Percentiles rank a stretch among this genome's conserved stretches.
These are phyloP conservation scores for Leccinum obscurum DNA, from an alignment of 768 basidiomycete species.

Conservation along the genomic window DNA sequence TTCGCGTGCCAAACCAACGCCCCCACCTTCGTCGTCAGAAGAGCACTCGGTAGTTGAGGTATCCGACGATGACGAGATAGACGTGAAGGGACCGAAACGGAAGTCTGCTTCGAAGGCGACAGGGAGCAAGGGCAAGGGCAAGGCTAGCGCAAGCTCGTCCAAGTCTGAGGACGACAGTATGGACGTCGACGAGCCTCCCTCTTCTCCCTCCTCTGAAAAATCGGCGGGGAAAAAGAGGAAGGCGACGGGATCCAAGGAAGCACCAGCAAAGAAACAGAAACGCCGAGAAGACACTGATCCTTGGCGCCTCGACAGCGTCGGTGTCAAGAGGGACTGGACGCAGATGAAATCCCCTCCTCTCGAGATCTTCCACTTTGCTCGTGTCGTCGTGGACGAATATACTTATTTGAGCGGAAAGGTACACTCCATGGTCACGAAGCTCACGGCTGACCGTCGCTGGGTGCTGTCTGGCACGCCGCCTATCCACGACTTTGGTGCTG, in stretches of 20 bases:
- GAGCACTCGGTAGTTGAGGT: conserved; percentile 26
- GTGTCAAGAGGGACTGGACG: conserved; percentile 72
- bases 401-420: conserved; percentile 85
- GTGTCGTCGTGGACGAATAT: conserved; percentile 92
- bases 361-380: conserved; percentile 90
- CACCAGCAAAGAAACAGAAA: conserved; percentile 56
- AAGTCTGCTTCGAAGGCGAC: conserved; percentile 24
- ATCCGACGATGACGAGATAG: conserved; percentile 27
- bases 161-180: conserved; percentile 47
- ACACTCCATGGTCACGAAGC: conserved; percentile 72
- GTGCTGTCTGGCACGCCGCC: conserved; percentile 97
- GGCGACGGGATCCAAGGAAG: conserved; percentile 33
- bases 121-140: conserved; percentile 25
- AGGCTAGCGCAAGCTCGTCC: conserved; percentile 28
- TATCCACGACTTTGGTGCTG: conserved; percentile 82
- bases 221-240: conserved; percentile 48
- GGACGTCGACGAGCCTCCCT: conserved; percentile 54
- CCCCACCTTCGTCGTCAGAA: conserved; percentile 34
- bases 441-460: conserved; percentile 84
- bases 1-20: conserved; percentile 24
- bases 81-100: conserved; percentile 36
- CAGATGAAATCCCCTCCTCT: conserved; percentile 81
- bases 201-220: conserved; percentile 36
- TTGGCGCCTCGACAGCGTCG: conserved; percentile 67
- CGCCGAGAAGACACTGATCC: conserved; percentile 66